phyloP scores from a whole-genome alignment of 495 filamentous ascomycete species.

The Talaromyces liani region DNA sequence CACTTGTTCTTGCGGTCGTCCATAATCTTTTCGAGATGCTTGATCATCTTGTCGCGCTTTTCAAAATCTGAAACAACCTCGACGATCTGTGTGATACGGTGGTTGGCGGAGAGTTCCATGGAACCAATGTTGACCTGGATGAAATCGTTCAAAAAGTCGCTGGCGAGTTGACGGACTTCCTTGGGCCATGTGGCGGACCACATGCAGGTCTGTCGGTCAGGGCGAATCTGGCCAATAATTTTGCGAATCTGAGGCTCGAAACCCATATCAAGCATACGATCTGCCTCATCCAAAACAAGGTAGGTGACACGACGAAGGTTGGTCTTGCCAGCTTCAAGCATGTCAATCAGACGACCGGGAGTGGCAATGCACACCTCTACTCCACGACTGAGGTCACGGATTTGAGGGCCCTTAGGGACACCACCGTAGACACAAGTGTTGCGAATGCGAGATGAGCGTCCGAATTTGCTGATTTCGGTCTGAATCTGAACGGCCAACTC shows the following conservation, averaged over 20 bases:
- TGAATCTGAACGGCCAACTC: slow-evolving; percentile 98
- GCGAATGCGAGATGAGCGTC: slow-evolving; percentile 93
- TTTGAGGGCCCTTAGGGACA: slow-evolving; percentile 94
- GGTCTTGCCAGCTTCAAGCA: slow-evolving; percentile 95
- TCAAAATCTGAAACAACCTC: slow-evolving; percentile 94
- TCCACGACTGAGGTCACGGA: slow-evolving; percentile 85
- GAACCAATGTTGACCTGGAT: slow-evolving; percentile 99
- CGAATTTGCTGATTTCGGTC: slow-evolving; percentile 98
- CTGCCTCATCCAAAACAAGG: slow-evolving; percentile 94
- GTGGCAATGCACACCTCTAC: slow-evolving; percentile 98
- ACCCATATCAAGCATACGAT: slow-evolving; percentile 99
- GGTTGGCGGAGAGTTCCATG: slow-evolving; percentile 92
- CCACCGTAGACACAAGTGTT: slow-evolving; percentile 99
- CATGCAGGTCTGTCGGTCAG: slow-evolving; percentile 99
- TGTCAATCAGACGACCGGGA: slow-evolving; percentile 94
- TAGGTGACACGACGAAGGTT: slow-evolving; percentile 98
- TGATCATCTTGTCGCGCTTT: slow-evolving; percentile 95
- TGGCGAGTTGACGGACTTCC: slow-evolving; percentile 92
- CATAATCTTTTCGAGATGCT: slow-evolving; percentile 98
- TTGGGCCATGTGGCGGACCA: slow-evolving; percentile 99
- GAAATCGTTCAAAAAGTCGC: slow-evolving; percentile 91
- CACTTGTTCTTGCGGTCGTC: slow-evolving; percentile 88
- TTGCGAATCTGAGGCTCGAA: slow-evolving; percentile 99
- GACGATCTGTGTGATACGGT: slow-evolving; percentile 95
- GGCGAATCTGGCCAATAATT: slow-evolving; percentile 95